Conservation (phyloP, 1,139 yeast species). For the Debaryomycetaceae sp. region DNA sequence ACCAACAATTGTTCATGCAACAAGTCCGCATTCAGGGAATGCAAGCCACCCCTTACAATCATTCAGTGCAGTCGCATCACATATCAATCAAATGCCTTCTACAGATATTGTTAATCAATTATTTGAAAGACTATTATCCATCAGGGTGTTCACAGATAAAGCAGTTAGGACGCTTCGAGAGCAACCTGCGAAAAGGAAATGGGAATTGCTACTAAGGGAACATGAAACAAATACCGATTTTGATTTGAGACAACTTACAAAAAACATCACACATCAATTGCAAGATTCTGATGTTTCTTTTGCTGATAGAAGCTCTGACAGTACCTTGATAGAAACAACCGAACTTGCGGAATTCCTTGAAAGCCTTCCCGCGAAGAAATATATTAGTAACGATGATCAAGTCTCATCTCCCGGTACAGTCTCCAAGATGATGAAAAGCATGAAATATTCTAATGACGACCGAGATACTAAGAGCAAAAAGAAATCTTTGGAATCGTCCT, state of each 20-base stretch:
- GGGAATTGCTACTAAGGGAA: constrained; percentile 45
- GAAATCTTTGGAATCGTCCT: not conserved
- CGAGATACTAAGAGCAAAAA: not conserved
- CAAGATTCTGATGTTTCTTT: not conserved
- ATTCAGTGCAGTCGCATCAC: constrained; percentile 28
- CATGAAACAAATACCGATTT: constrained; percentile 37
- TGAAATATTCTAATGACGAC: not conserved
- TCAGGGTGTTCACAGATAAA: constrained; percentile 35
- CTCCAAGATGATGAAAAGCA: not conserved
- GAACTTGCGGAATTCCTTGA: not conserved
- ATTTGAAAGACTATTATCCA: constrained; percentile 37
- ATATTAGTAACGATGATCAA: not conserved
- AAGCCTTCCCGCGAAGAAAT: not conserved
- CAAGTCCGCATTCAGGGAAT: not conserved
- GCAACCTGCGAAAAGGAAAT: constrained; percentile 36
- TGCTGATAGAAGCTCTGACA: not conserved
- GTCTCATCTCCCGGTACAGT: not conserved
- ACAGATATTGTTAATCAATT: constrained; percentile 34
- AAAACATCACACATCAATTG: not conserved
- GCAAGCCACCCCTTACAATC: constrained; percentile 24
- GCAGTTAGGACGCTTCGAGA: constrained; percentile 30
- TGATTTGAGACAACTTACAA: constrained; percentile 22
- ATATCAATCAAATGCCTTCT: constrained; percentile 34
- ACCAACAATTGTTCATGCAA: not conserved
- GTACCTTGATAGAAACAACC: not conserved